Conservation (phyloP, 2,329 filamentous ascomycete genomes). For the Hypoxylon sp. region DNA sequence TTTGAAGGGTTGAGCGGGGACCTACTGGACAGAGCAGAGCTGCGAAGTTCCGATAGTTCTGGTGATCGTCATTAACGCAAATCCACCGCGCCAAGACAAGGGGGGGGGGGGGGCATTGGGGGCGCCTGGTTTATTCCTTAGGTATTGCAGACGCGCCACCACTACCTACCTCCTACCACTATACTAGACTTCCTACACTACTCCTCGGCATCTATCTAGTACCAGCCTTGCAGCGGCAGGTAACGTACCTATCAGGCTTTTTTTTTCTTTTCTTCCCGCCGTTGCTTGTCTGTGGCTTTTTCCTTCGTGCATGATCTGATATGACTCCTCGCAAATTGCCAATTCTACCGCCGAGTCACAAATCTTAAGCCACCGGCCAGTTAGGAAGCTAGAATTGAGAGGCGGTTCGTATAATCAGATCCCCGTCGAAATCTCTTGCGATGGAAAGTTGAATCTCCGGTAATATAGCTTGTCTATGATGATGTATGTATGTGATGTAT, state of each 20-base stretch:
- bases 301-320: background rate
- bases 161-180: too few relatives aligned
- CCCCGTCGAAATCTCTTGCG: too few relatives aligned
- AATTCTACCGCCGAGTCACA: slow-evolving; percentile 13
- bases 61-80: slow-evolving; percentile 44
- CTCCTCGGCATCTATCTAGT: too few relatives aligned
- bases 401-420: slow-evolving; percentile 22
- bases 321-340: slow-evolving; percentile 18
- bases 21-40: slow-evolving; percentile 19
- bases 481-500: too few relatives aligned
- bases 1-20: too few relatives aligned
- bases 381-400: slow-evolving; percentile 5
- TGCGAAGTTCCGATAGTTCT: slow-evolving; percentile 44
- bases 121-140: too few relatives aligned
- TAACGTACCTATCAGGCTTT: background rate
- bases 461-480: too few relatives aligned
- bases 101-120: slow-evolving; percentile 19
- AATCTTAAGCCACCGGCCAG: slow-evolving; percentile 14
- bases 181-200: too few relatives aligned
- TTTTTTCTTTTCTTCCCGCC: background rate
- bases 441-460: too few relatives aligned
- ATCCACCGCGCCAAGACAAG: slow-evolving; percentile 35
- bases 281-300: too few relatives aligned
- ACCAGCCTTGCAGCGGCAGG: background rate
- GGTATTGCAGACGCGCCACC: too few relatives aligned